phyloP scores from a whole-genome alignment of 805 yeast genomes.

The Kockiozyma suomiensis region DNA sequence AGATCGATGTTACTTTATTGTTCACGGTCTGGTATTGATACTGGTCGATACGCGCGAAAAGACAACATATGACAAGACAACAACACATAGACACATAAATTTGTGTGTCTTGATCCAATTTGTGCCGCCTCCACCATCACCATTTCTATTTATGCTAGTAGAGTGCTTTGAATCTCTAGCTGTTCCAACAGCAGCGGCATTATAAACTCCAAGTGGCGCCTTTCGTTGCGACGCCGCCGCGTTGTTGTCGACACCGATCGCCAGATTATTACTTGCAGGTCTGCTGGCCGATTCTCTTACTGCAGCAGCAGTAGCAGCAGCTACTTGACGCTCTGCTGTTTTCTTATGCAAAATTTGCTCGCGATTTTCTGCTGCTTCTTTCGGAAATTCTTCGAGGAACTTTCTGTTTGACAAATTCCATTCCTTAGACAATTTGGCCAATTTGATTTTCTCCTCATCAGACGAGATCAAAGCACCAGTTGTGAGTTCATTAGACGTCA shows the following conservation, averaged over 20 bases:
- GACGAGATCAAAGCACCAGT: slow-evolving; percentile 78
- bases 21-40: neutral
- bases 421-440: slow-evolving; percentile 61
- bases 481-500: slow-evolving; percentile 85
- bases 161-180: neutral
- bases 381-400: slow-evolving; percentile 70
- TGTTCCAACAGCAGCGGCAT: slow-evolving; percentile 5
- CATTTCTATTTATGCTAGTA: neutral
- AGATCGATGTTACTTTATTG: neutral
- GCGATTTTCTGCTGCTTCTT: slow-evolving; percentile 52
- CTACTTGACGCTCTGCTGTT: neutral
- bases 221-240: neutral
- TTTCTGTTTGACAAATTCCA: slow-evolving; percentile 70
- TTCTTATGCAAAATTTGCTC: slow-evolving; percentile 38
- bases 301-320: slow-evolving; percentile 23
- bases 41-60: slow-evolving; percentile 12
- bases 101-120: slow-evolving; percentile 25
- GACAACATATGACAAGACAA: slow-evolving; percentile 6
- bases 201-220: slow-evolving; percentile 9
- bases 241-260: neutral
- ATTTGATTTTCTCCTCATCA: slow-evolving; percentile 56
- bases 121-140: neutral
- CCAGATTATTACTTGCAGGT: neutral
- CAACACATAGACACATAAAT: slow-evolving; percentile 14
- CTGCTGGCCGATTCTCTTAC: neutral